Base-by-base conservation (phyloP, 1,139 yeast genomes). In the Hemisphaericaspora xylanilytica region DNA sequence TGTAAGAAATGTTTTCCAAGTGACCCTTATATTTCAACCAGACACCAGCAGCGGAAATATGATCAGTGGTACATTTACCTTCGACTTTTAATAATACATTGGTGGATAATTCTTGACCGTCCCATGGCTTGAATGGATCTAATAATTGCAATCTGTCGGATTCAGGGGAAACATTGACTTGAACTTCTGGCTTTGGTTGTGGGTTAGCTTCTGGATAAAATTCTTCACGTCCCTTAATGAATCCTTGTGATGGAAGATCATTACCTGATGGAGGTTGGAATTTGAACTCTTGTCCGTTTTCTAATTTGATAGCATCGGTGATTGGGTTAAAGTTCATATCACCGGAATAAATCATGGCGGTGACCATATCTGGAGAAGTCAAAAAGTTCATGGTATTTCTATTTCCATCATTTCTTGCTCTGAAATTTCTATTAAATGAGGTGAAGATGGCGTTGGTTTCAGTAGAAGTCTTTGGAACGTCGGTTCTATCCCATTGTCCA, bases 21-120 rank as follows among this genome's bases (percentile, higher is more conserved):
- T 92, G 98, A 14, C 98, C 98, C 71, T 92, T 92, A 70, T 92
- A 92, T 70, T 92, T 92, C 66, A 92, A 78, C 98, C 98, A 92
- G n/a, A 84, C 94, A 58, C 98, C 98, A 27, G 98, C 98, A 31
- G 97, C 97, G 20, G 97, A 89, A 52, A 92, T 92, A 59, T 92
- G 98, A 65, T 92, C 98, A 30, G 98, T 92, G 33, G 98, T 92
- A 73, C 97, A 90, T 67, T 92, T 92, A 48, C 98, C 98, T 68
- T 88, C 90, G 38, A 90, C 97, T 68, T 90, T 92, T 56, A 92
- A 66, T 44, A 90, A 67, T 2, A 92, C 87, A 38, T 79, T 79
- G 29, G 90, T 78, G 46, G 77, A 70, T 49, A 90, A 65, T 62
- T 92, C 98, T 59, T 86, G 65, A 42, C 95, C 94, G 44, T 80